These are phyloP conservation scores for Mucor irregularis DNA, from an alignment of 371 early-diverging fungal species.

Conservation along the genomic window DNA sequence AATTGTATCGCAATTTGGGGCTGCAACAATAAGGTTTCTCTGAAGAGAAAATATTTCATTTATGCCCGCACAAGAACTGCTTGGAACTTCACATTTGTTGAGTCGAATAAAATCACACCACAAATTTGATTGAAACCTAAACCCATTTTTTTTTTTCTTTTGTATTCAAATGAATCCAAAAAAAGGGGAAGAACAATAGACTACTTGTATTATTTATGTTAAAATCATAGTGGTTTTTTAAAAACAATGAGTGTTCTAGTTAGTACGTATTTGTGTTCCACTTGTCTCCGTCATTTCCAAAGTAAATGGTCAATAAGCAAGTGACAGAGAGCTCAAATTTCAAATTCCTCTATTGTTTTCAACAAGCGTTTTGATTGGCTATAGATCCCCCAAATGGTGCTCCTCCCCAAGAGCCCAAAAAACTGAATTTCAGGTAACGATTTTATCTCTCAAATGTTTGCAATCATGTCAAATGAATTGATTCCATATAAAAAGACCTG, in stretches of 20 bases:
- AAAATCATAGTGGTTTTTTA: background rate
- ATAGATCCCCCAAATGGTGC: constrained; percentile 2
- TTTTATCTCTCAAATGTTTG: background rate
- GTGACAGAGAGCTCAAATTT: background rate
- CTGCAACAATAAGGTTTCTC: too few species aligned
- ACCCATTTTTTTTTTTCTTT: background rate
- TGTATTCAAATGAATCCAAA: too few species aligned
- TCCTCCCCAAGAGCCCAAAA: constrained; percentile 15
- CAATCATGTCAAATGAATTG: too few species aligned
- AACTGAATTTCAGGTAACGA: constrained; percentile 2
- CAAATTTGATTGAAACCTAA: constrained; percentile 1
- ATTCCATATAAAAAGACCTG: background rate
- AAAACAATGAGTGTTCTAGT: background rate
- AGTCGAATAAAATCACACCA: constrained; percentile 6
- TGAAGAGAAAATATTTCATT: too few species aligned
- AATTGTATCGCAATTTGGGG: too few species aligned
- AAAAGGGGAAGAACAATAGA: background rate
- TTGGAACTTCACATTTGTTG: too few species aligned
- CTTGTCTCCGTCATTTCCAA: background rate
- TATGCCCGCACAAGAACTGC: too few species aligned
- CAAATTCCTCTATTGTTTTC: background rate
- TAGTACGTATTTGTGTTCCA: too few species aligned
- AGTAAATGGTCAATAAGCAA: background rate
- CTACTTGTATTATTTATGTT: background rate
- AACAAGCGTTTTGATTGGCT: constrained; percentile 2